Evolutionary conservation across 345 rosid genomes (phyloP), one percentile per base, ranked within the genome.

Genomic region (Carallia brachiata): DNA sequence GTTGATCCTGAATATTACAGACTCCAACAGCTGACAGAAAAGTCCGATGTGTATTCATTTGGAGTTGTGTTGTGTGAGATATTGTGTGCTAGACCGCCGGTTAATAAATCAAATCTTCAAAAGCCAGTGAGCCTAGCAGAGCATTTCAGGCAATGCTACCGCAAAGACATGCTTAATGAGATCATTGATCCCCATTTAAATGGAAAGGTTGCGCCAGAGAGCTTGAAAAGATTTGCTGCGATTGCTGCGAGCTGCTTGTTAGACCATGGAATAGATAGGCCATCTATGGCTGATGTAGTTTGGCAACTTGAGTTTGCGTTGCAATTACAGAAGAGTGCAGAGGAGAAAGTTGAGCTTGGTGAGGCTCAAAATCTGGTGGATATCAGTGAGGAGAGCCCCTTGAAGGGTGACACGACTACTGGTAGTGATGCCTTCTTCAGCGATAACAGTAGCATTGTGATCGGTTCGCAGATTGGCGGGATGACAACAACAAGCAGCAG

Each of bases 11-110:
- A 80, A 15, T 70, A 80, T 34, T 74, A 53, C 23, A 36, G 70
- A 5, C 34, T 34, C 1, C 77, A 81, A 8, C 74, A 72, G 36
- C 58, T 80, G 47, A 77, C 78, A 2, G 76, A 80, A 53, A 80
- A 80, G 68, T 77, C 79, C 0, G 79, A 81, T 55, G 79, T 81
- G 1, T 78, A 74, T 62, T 77, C 84, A 6, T 75, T 75, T 4
- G 84, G 84, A 3, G 81, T 77, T 8, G 79, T 77, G 16, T 31
- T 80, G 30, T 67, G 70, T 0, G 84, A 80, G 48, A 66, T 73
- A 2, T 6, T 75, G 17, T 70, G 73, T 27, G 81, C 72, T 30
- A 28, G 69, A 40, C 75, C 78, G 8, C 50, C 78, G 1, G 31
- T 74, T 0, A 53, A 52, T 39, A 57, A 28, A 16, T 44, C 34